Percentiles rank a stretch among this genome's conserved stretches.
phyloP scores from a whole-genome alignment of 2,329 filamentous ascomycete genomes.

The Exserohilum turcica region DNA sequence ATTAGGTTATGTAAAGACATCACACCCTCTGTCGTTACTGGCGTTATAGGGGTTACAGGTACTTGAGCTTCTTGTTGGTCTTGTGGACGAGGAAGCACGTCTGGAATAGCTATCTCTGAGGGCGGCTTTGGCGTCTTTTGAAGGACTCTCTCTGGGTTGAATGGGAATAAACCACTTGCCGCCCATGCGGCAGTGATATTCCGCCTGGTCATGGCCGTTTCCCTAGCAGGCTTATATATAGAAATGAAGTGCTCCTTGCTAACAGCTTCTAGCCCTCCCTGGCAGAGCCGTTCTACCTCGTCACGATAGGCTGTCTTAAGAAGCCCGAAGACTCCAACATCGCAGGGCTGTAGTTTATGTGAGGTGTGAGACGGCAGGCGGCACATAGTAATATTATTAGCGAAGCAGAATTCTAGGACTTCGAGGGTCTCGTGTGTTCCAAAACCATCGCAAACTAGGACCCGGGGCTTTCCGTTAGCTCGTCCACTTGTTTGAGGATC shows the following conservation, averaged over 20 bases:
- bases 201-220: no score
- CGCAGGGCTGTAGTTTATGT: no score
- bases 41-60: slow-evolving; percentile 21
- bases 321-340: slow-evolving; percentile 12
- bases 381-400: slow-evolving; percentile 36
- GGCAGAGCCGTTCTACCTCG: slow-evolving; percentile 6
- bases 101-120: slow-evolving; percentile 15
- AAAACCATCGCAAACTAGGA: slow-evolving; percentile 12
- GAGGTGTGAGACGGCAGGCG: no score
- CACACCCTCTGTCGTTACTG: slow-evolving; percentile 21
- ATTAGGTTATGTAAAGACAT: slow-evolving; percentile 19
- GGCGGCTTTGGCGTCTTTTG: slow-evolving; percentile 28
- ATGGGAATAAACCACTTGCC: slow-evolving; percentile 37
- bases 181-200: no score
- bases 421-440: slow-evolving; percentile 45
- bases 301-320: slow-evolving; percentile 15
- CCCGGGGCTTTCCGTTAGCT: background rate
- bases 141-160: slow-evolving; percentile 40
- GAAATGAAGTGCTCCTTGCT: slow-evolving; percentile 12
- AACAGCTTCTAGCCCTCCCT: slow-evolving; percentile 12
- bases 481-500: no score
- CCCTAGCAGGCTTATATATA: slow-evolving; percentile 21
- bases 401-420: slow-evolving; percentile 38
- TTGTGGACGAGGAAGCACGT: slow-evolving; percentile 20
- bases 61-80: slow-evolving; percentile 1